These are phyloP conservation scores for Chaetomium tenue DNA, from an alignment of 495 filamentous ascomycete species.

Conservation along the genomic window DNA sequence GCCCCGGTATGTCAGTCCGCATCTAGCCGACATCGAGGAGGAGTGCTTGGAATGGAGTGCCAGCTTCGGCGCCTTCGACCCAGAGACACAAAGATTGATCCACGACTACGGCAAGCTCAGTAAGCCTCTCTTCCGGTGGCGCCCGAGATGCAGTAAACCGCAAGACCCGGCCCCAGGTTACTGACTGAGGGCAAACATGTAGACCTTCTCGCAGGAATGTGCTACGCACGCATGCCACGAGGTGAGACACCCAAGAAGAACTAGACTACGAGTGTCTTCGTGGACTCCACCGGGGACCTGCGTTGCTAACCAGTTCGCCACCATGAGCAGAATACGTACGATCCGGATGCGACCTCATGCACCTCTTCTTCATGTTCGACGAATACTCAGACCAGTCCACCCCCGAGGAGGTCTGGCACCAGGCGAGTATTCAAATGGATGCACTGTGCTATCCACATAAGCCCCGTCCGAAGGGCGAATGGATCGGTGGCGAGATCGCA, in stretches of 20 bases:
- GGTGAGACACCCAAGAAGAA: background rate
- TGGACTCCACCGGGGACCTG: too few species aligned
- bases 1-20: background rate
- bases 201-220: background rate
- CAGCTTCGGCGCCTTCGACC: background rate
- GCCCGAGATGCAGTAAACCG: background rate
- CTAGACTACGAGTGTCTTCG: too few species aligned
- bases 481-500: background rate
- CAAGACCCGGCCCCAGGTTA: background rate
- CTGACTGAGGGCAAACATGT: background rate
- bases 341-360: constrained; percentile 5
- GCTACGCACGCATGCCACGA: background rate
- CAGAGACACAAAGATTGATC: background rate
- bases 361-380: constrained; percentile 3
- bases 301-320: too few species aligned
- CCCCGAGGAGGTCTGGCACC: constrained; percentile 5
- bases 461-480: background rate
- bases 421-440: background rate
- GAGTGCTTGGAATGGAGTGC: constrained; percentile 6
- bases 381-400: background rate
- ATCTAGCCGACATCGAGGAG: background rate
- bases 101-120: constrained; percentile 5
- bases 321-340: background rate
- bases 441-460: background rate
- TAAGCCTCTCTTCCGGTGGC: background rate